Conservation (phyloP, 345 rosid species). For the Durio zibethinus region DNA sequence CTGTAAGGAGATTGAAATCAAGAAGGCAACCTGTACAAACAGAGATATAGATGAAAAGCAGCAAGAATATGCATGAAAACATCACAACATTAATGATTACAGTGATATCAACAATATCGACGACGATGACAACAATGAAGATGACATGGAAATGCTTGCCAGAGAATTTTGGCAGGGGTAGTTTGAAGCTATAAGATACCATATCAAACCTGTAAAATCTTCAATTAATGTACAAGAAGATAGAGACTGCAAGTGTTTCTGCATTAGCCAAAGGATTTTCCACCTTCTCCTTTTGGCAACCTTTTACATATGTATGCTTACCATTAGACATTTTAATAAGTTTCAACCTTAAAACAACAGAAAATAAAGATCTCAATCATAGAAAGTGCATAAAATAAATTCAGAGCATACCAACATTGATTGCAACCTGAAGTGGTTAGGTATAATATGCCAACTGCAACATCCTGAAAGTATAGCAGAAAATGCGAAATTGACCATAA, state of each 20-base stretch:
- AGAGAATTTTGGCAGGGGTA: not conserved
- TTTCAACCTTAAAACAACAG: constrained; percentile 1
- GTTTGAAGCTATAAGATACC: not conserved
- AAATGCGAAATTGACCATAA: not conserved
- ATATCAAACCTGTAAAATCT: not conserved
- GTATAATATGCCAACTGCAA: not conserved
- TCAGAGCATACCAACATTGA: not conserved
- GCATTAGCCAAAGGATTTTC: not conserved
- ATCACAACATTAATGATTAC: not conserved
- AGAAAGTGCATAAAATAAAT: not conserved
- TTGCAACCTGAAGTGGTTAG: not conserved
- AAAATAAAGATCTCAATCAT: not conserved
- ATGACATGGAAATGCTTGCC: not conserved
- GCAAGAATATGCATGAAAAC: constrained; percentile 1
- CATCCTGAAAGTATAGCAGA: not conserved
- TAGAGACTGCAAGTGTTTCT: not conserved
- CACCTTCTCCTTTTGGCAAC: not conserved
- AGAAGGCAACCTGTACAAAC: not conserved
- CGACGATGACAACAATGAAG: not conserved
- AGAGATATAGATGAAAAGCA: not conserved
- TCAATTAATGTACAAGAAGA: not conserved
- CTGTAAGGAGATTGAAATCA: not conserved
- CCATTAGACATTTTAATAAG: not conserved
- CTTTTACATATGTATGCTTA: not conserved
- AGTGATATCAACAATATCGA: not conserved